Evolutionary conservation across 257 asterid species (phyloP).

Genomic region (Anisodus tanguticus): DNA sequence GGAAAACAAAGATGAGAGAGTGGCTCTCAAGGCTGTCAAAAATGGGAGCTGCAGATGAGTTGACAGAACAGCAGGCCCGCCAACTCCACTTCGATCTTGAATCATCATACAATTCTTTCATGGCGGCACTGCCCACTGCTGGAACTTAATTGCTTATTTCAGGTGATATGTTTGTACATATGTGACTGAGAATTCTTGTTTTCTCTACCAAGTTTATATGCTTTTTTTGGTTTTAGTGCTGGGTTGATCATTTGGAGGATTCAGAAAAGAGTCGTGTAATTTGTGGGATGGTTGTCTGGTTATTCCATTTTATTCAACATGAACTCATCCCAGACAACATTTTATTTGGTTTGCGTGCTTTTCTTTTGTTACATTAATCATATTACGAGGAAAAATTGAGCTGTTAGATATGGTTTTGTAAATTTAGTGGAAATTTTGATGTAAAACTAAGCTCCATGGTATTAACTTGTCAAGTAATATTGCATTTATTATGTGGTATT

Average conservation of each 20-base stretch:
- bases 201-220: conserved; percentile 11
- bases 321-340: background rate
- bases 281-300: background rate
- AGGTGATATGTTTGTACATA: conserved; percentile 49
- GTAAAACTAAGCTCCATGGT: background rate
- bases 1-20: too few species aligned
- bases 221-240: too few species aligned
- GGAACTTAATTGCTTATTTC: conserved; percentile 43
- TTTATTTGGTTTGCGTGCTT: background rate
- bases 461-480: background rate
- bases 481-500: background rate
- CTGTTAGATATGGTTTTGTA: background rate
- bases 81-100: too few species aligned
- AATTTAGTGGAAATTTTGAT: background rate
- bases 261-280: background rate
- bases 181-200: conserved; percentile 25
- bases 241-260: background rate
- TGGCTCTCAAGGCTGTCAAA: too few species aligned
- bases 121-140: too few species aligned
- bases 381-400: background rate
- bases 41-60: too few species aligned
- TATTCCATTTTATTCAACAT: background rate
- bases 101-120: too few species aligned
- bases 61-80: too few species aligned
- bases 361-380: background rate